Evolutionary conservation across 345 rosid genomes (phyloP), one percentile per base, ranked within the genome.

Genomic region (Eutrema japonicum): DNA sequence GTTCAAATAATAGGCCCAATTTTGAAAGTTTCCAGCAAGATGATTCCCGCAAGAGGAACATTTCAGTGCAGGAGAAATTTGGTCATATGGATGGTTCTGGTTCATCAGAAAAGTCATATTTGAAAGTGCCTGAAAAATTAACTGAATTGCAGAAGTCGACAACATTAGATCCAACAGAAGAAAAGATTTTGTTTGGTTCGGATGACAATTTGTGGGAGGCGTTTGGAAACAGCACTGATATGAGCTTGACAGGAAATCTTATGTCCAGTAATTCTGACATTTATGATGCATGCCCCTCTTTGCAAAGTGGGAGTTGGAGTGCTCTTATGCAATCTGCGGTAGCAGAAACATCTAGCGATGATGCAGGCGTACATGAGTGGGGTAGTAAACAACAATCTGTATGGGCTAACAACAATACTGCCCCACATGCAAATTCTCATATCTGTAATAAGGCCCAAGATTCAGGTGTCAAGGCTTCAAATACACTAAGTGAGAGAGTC

Each of bases 311-410:
- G 78, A 89, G 95, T 69, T 94, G 97, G 98, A 91, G 98, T 84
- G 97, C 98, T 65, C 98, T 94, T 65, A 94, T 94, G 98, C 98
- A 89, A 74, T 91, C 98, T 74, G 98, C 97, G 74, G 89, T 94
- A 27, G 95, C 93, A 57, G 98, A 94, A 86, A 82, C 97, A 70
- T 83, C 93, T 47, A 83, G 79, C 36, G 82, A 74, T 67, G 88
- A 88, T 4, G 40, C 64, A 63, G 41, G 57, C 26, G 13, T 48
- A 55, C 65, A 45, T 9, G 40, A 37, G 9, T 74, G 48, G 64
- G 66, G 66, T 29, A 47, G 64, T 73, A 73, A 64, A 36, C 77
- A 55, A 38, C 69, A 72, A 43, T 32, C 62, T 63, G 47, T 53
- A 12, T 42, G 58, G 71, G 49, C 65, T 35, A 45, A 64, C 64